phyloP scores from a whole-genome alignment of 306 rosid genomes.

The Ochetophila trinervis region DNA sequence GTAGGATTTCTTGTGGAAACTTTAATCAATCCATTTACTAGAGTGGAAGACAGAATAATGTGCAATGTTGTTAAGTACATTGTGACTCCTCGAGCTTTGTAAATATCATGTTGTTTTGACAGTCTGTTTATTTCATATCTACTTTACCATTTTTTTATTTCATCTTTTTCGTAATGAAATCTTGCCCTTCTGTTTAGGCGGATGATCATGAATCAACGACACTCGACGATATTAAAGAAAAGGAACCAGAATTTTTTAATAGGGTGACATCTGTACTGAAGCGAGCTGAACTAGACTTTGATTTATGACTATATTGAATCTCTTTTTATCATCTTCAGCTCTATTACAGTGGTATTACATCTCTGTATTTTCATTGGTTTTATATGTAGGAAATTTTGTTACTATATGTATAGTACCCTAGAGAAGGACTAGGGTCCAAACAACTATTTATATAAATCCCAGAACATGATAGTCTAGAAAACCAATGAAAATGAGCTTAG shows the following conservation, averaged over 20 bases:
- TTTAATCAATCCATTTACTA: too few species aligned
- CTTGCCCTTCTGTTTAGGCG: constrained; percentile 47
- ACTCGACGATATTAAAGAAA: constrained; percentile 60
- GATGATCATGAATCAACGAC: constrained; percentile 72
- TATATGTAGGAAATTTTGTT: too few species aligned
- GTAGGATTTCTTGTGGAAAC: too few species aligned
- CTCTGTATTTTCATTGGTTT: too few species aligned
- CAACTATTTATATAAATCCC: neutral
- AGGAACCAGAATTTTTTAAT: constrained; percentile 62
- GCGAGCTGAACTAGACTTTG: constrained; percentile 72
- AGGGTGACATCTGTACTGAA: constrained; percentile 58
- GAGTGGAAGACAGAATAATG: too few species aligned
- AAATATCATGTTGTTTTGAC: neutral
- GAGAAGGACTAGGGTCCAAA: neutral
- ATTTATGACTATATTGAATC: constrained; percentile 24
- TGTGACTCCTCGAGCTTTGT: neutral
- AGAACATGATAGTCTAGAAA: neutral
- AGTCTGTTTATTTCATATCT: constrained; percentile 1
- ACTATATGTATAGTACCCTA: neutral
- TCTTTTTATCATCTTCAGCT: neutral
- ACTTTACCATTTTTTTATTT: neutral
- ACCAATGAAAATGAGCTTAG: neutral
- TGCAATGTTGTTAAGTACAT: neutral
- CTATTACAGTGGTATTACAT: neutral
- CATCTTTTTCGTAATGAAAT: neutral